Conservation (phyloP, 768 basidiomycete species). For the Daedalea quercina region DNA sequence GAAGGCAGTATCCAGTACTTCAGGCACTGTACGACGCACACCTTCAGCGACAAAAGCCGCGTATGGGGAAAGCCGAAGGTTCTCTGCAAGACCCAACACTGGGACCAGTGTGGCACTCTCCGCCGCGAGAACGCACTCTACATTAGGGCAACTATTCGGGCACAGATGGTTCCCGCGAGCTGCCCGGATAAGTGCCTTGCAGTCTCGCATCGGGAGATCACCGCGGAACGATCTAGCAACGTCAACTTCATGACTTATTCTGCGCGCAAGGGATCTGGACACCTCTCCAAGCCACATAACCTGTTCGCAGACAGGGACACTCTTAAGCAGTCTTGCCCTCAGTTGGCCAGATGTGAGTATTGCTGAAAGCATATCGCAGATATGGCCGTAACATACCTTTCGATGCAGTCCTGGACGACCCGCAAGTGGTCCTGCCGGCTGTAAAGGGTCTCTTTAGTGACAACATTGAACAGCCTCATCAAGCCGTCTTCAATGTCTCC, state of each 20-base stretch:
- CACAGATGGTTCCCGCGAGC: neutral
- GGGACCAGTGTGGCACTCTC: neutral
- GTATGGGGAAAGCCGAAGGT: neutral
- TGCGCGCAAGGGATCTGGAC: too few relatives aligned
- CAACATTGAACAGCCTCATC: too few relatives aligned
- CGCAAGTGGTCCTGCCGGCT: too few relatives aligned
- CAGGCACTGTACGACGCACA: neutral
- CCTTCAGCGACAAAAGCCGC: neutral
- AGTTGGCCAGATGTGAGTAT: too few relatives aligned
- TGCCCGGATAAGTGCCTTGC: neutral
- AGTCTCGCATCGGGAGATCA: neutral
- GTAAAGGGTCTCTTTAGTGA: too few relatives aligned
- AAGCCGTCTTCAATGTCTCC: too few relatives aligned
- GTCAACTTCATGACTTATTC: neutral
- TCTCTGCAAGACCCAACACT: neutral
- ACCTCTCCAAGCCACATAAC: too few relatives aligned
- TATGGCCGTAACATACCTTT: too few relatives aligned
- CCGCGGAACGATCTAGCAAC: neutral
- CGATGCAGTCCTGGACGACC: too few relatives aligned
- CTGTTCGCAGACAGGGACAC: too few relatives aligned
- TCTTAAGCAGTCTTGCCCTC: too few relatives aligned
- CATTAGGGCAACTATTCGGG: neutral
- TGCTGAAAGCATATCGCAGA: too few relatives aligned
- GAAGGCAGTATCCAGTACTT: neutral
- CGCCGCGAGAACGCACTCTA: neutral